Evolutionary conservation across 192 early-diverging fungal species (phyloP).

Genomic region (Irineochytrium annulatum): DNA sequence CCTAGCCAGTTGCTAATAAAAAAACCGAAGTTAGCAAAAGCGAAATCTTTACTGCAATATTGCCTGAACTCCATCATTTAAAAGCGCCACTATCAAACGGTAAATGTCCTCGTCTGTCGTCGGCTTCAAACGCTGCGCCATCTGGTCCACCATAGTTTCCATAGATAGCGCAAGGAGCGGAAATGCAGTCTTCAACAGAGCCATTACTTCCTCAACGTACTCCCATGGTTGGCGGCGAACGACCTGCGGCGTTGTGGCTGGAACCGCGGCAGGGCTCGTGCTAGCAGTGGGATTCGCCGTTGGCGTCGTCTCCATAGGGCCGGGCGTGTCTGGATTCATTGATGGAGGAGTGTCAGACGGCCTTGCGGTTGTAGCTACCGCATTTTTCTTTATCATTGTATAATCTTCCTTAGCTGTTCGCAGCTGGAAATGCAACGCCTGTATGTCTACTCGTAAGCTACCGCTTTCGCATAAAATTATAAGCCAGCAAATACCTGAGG

Average conservation of each 20-base stretch:
- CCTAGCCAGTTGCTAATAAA: conserved; percentile 60
- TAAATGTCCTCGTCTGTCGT: conserved; percentile 97
- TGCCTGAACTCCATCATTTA: conserved; percentile 87
- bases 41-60: conserved; percentile 1
- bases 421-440: conserved; percentile 93
- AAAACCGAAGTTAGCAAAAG: conserved; percentile 5
- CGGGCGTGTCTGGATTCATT: conserved; percentile 10
- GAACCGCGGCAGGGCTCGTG: background rate
- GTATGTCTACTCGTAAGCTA: conserved; percentile 19
- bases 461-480: conserved; percentile 3
- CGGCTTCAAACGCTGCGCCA: conserved; percentile 89
- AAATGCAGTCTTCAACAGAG: conserved; percentile 88
- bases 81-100: conserved; percentile 83
- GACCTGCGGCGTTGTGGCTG: background rate
- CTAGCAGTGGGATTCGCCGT: conserved; percentile 3
- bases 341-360: background rate
- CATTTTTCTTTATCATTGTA: conserved; percentile 56
- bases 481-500: conserved; percentile 61
- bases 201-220: conserved; percentile 91
- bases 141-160: conserved; percentile 98
- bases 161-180: conserved; percentile 91
- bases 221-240: conserved; percentile 70
- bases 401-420: conserved; percentile 90
- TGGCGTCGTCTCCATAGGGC: background rate
- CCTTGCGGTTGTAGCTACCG: background rate